Percentiles rank a stretch among this genome's conserved stretches.
phyloP scores from a whole-genome alignment of 345 rosid genomes.

The Raphanus sativus region DNA sequence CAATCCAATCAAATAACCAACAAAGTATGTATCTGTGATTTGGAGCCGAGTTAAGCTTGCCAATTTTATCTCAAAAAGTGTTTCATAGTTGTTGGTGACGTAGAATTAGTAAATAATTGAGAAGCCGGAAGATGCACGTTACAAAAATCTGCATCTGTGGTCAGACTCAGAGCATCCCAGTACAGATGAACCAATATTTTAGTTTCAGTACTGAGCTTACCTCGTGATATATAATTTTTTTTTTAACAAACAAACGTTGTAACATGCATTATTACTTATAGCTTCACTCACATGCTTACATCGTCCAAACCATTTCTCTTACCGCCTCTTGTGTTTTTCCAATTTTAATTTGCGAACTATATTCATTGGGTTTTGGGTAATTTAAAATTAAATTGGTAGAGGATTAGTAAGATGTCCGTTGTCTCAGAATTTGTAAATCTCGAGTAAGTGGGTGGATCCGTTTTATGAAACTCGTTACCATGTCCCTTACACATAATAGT shows the following conservation, averaged over 20 bases:
- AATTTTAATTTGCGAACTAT: neutral
- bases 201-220: neutral
- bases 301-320: slow-evolving; percentile 10
- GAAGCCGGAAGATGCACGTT: slow-evolving; percentile 22
- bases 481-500: neutral
- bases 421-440: slow-evolving; percentile 28
- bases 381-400: neutral
- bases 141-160: slow-evolving; percentile 20
- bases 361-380: neutral
- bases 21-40: neutral
- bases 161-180: neutral
- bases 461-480: slow-evolving; percentile 18
- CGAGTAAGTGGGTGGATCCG: slow-evolving; percentile 21
- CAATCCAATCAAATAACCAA: neutral
- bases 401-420: slow-evolving; percentile 31
- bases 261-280: slow-evolving; percentile 5
- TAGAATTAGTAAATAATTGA: neutral
- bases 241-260: slow-evolving; percentile 13
- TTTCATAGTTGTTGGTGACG: neutral
- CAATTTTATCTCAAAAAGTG: neutral
- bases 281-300: slow-evolving; percentile 30
- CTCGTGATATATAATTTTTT: slow-evolving; percentile 10
- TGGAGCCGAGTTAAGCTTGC: neutral
- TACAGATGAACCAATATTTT: neutral
- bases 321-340: neutral